Conservation (phyloP, 805 yeast genomes). For the Myxozyma kluyveri region DNA sequence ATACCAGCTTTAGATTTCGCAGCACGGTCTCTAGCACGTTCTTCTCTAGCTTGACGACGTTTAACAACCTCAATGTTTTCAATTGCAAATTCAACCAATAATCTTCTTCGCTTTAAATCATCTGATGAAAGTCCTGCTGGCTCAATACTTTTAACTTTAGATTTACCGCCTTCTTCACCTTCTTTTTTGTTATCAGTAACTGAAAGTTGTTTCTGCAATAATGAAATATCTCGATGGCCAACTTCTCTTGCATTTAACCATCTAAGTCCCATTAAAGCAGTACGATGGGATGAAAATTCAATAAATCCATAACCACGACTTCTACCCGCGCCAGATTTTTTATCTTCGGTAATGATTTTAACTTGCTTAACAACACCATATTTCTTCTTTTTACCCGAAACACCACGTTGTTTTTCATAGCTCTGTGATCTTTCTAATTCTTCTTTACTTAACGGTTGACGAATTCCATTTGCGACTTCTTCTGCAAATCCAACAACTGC, state of each 20-base stretch:
- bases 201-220: constrained; percentile 45
- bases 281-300: constrained; percentile 86
- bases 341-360: constrained; percentile 87
- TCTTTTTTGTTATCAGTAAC: constrained; percentile 42
- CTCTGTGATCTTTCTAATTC: constrained; percentile 78
- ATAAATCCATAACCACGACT: constrained; percentile 96
- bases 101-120: constrained; percentile 58
- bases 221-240: constrained; percentile 18
- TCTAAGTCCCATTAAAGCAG: constrained; percentile 93
- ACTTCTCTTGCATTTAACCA: constrained; percentile 96
- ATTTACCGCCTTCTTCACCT: constrained; percentile 35
- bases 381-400: constrained; percentile 66
- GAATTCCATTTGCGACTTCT: constrained; percentile 67
- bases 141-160: constrained; percentile 14
- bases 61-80: constrained; percentile 92
- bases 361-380: constrained; percentile 92
- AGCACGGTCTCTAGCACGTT: not conserved
- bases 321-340: constrained; percentile 88
- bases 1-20: constrained; percentile 2
- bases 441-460: constrained; percentile 87
- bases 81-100: constrained; percentile 92
- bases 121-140: constrained; percentile 32
- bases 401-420: constrained; percentile 55
- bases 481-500: constrained; percentile 93
- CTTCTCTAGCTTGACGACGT: constrained; percentile 68